phyloP scores from a whole-genome alignment of 2,329 filamentous ascomycete species.

The Phialophora verrucosa region DNA sequence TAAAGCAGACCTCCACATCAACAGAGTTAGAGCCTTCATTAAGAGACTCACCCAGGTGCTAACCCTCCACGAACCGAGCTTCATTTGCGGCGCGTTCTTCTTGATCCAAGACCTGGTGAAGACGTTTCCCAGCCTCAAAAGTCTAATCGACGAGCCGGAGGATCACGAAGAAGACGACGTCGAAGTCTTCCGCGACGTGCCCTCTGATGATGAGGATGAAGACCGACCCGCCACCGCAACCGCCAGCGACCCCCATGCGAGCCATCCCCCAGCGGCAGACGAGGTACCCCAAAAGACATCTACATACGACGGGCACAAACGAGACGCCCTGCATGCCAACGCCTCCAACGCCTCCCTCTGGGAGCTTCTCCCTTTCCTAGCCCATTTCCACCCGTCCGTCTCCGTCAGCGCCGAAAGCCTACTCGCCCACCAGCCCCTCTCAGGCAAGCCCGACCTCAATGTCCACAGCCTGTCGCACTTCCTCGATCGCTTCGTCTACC shows the following conservation, averaged over 20 bases:
- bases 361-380: slow-evolving; percentile 78
- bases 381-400: slow-evolving; percentile 93
- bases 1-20: slow-evolving; percentile 87
- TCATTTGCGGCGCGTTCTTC: slow-evolving; percentile 91
- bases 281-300: slow-evolving; percentile 38
- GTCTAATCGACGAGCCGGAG: slow-evolving; percentile 80
- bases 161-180: slow-evolving; percentile 76
- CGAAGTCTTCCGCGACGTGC: slow-evolving; percentile 70
- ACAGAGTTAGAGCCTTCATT: slow-evolving; percentile 92
- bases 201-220: slow-evolving; percentile 52
- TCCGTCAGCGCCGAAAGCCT: slow-evolving; percentile 78
- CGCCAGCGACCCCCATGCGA: slow-evolving; percentile 27
- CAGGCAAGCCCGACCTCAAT: slow-evolving; percentile 86
- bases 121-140: slow-evolving; percentile 78
- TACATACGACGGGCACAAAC: slow-evolving; percentile 84
- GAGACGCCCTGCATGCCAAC: slow-evolving; percentile 88
- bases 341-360: slow-evolving; percentile 93
- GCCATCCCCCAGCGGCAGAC: slow-evolving; percentile 8
- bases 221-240: neutral
- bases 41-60: slow-evolving; percentile 90
- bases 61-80: slow-evolving; percentile 86
- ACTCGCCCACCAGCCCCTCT: slow-evolving; percentile 70
- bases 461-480: slow-evolving; percentile 93
- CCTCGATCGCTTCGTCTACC: slow-evolving; percentile 97
- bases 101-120: slow-evolving; percentile 79